Evolutionary conservation across 352 stramenopile species (phyloP), one percentile per base, ranked within the genome.

Genomic region (Phytophthora sojae): DNA sequence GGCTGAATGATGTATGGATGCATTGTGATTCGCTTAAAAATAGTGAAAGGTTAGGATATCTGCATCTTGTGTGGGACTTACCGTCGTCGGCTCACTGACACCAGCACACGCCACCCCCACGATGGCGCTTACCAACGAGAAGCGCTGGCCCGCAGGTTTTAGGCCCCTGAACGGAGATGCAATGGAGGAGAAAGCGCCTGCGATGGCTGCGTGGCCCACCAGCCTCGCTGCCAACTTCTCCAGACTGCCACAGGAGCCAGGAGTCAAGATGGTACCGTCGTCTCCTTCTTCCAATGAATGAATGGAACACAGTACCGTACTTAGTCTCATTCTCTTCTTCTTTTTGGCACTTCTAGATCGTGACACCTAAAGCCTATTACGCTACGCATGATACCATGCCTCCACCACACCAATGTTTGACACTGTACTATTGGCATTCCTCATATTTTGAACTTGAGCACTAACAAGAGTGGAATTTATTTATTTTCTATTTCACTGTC

Each of bases 351-450:
- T 26, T 29, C 45, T 55, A 93, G 86, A 94, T 94, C 14, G 62
- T 79, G 39, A 75, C 76, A 0, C 86, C 86, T 3, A 77, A 80
- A 45, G 67, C 64, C 51, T 94, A 92, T 60, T 61, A 89, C 26
- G 86, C 86, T 57, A 94, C 83, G 47, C 64, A 92, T 45, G 76
- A 94, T 53, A 92, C 86, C 0, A 88, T 88, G 82, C 85, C 86
- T 15, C 80, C 82, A 37, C 35, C 58, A 4, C 49, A 79, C 21
- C 86, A 93, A 92, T 82, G 86, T 91, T 73, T 26, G 45, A 23
- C 26, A 21, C 17, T 49, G 17, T 44, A 7, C 42, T 21, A 21
- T 21, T 49, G 6, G n/a, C 4, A 21, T 49, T 49, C 42, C 14
- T 49, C 15, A 49, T 15, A 26, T 23, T 52, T 19, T 21, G 15